A percentile compares a stretch with the other conserved stretches of the same genome.
phyloP scores from a whole-genome alignment of 2,329 filamentous ascomycete genomes.

The Chalaropsis ovoidea region DNA sequence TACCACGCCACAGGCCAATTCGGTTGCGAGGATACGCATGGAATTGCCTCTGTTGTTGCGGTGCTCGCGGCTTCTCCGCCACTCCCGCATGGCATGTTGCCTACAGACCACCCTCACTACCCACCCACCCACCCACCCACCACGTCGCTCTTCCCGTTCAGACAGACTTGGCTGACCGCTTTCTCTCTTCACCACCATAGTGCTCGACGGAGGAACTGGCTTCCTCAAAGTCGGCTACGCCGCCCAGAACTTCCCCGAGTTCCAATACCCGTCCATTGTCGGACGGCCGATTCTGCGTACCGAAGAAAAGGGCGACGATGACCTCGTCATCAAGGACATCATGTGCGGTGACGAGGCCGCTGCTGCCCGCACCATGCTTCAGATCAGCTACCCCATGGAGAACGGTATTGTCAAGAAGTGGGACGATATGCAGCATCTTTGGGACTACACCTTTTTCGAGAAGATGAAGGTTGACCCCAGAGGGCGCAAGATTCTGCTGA shows the following conservation, averaged over 20 bases:
- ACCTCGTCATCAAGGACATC: constrained; percentile 81
- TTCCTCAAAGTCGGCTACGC: constrained; percentile 99
- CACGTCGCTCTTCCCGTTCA: constrained; percentile 19
- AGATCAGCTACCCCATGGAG: constrained; percentile 99
- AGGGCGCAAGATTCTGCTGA: constrained; percentile 92
- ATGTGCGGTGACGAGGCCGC: constrained; percentile 99
- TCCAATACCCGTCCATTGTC: constrained; percentile 96
- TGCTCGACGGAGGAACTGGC: constrained; percentile 98
- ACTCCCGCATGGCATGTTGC: background rate
- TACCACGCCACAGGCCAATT: background rate
- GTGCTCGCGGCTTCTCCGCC: background rate
- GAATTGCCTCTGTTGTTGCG: background rate
- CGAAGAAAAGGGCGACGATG: constrained; percentile 62
- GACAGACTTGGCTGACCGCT: constrained; percentile 17
- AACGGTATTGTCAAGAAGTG: constrained; percentile 99
- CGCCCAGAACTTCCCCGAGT: constrained; percentile 97
- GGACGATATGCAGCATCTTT: constrained; percentile 99
- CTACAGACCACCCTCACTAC: background rate
- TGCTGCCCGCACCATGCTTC: constrained; percentile 89
- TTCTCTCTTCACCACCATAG: constrained; percentile 39
- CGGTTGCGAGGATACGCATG: background rate
- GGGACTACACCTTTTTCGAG: constrained; percentile 97
- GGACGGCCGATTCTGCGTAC: constrained; percentile 94
- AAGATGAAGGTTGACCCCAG: constrained; percentile 89
- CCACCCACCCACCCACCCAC: no score